A percentile compares a stretch with the other conserved stretches of the same genome.
Conservation (phyloP, 2,329 filamentous ascomycete genomes). For the Coccinonectria pachysandricola region DNA sequence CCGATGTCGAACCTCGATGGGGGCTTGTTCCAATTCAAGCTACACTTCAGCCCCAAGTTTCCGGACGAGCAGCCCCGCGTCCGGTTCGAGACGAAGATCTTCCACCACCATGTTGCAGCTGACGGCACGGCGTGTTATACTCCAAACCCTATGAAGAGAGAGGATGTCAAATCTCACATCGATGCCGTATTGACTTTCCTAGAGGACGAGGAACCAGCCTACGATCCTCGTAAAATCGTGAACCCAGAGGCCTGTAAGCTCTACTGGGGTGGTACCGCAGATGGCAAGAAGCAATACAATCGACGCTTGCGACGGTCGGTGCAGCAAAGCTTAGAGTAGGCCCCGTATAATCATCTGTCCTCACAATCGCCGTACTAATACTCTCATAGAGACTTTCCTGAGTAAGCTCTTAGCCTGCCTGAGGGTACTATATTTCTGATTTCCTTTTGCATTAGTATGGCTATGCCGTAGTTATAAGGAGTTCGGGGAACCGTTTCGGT, state of each 20-base stretch:
- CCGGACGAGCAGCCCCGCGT: slow-evolving; percentile 82
- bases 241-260: slow-evolving; percentile 77
- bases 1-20: slow-evolving; percentile 92
- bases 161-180: slow-evolving; percentile 75
- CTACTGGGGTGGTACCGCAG: slow-evolving; percentile 65
- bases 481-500: no score
- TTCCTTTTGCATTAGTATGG: no score
- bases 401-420: no score
- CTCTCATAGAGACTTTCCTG: slow-evolving; percentile 22
- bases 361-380: neutral
- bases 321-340: slow-evolving; percentile 55
- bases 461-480: no score
- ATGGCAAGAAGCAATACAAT: slow-evolving; percentile 77
- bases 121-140: slow-evolving; percentile 80
- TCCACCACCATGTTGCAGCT: slow-evolving; percentile 75
- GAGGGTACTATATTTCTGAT: no score
- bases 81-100: slow-evolving; percentile 68
- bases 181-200: slow-evolving; percentile 70
- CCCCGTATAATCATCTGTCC: no score
- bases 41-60: slow-evolving; percentile 74
- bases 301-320: slow-evolving; percentile 70
- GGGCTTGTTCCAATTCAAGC: slow-evolving; percentile 72
- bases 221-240: slow-evolving; percentile 81
- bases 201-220: slow-evolving; percentile 81
- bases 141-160: slow-evolving; percentile 45